These are phyloP conservation scores for Choanephora cucurbitarum DNA, from an alignment of 371 early-diverging fungal genomes.

Conservation along the genomic window DNA sequence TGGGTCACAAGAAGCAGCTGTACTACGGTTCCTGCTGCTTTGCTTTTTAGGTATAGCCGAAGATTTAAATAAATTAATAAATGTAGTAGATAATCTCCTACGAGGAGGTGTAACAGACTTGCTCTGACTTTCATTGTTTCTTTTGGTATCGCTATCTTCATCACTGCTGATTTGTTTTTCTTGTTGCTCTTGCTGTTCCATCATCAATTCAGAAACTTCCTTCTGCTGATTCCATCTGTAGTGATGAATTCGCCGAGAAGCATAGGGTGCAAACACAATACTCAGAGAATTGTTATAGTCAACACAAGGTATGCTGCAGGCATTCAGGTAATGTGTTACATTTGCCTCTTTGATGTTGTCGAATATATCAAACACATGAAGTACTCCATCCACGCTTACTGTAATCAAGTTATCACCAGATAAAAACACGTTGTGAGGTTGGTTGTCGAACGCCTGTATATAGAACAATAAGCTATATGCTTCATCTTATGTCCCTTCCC, in stretches of 20 bases:
- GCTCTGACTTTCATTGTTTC: no score
- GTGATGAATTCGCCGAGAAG: slow-evolving; percentile 38
- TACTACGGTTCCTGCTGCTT: not conserved
- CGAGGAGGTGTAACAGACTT: slow-evolving; percentile 1
- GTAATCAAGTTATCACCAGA: slow-evolving; percentile 39
- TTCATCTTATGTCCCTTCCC: not conserved
- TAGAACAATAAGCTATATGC: not conserved
- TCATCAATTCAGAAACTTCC: not conserved
- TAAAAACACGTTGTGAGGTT: slow-evolving; percentile 46
- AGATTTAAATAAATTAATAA: slow-evolving; percentile 15
- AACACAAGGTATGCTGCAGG: slow-evolving; percentile 46
- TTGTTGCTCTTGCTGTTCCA: not conserved
- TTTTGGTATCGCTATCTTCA: not conserved
- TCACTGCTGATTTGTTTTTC: not conserved
- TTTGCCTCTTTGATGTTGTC: slow-evolving; percentile 19
- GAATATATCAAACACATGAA: slow-evolving; percentile 37
- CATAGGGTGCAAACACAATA: slow-evolving; percentile 41
- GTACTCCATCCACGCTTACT: slow-evolving; percentile 42
- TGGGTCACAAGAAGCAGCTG: slow-evolving; percentile 13
- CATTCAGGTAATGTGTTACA: slow-evolving; percentile 22
- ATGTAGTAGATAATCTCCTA: slow-evolving; percentile 17
- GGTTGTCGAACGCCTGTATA: slow-evolving; percentile 47
- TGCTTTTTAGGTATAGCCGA: not conserved
- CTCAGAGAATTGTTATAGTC: slow-evolving; percentile 39
- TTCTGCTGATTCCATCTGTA: slow-evolving; percentile 32